Percentiles rank a stretch among this genome's conserved stretches.
phyloP scores from a whole-genome alignment of 352 stramenopile species.

The Pseudoperonospora humuli region DNA sequence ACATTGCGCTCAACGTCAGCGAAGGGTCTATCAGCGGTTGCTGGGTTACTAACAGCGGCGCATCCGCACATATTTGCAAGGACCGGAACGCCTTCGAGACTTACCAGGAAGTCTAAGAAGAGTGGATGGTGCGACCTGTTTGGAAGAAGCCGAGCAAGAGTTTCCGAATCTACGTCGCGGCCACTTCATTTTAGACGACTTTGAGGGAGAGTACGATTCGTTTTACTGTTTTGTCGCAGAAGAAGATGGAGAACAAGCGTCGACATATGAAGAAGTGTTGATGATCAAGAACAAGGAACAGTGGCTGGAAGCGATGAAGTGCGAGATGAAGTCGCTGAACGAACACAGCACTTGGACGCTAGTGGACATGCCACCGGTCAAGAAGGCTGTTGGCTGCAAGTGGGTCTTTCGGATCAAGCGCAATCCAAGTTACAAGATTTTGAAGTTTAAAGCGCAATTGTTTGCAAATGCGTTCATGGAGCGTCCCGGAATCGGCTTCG shows the following conservation, averaged over 20 bases:
- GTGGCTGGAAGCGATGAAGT: not conserved
- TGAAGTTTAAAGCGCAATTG: not conserved
- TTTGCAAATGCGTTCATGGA: not conserved
- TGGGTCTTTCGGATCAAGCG: not conserved
- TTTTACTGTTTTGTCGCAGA: not conserved
- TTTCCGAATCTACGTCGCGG: not conserved
- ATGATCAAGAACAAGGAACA: not conserved
- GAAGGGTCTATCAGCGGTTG: not conserved
- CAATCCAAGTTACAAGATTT: not conserved
- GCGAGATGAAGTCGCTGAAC: not conserved
- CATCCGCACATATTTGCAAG: not conserved
- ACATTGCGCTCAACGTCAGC: not conserved
- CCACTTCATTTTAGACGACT: not conserved
- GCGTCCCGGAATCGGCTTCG: not conserved
- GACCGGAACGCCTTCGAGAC: not conserved
- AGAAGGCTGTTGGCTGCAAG: not conserved
- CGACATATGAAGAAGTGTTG: not conserved
- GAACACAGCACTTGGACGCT: not conserved
- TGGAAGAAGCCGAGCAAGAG: not conserved
- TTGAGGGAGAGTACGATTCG: not conserved
- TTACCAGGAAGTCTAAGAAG: not conserved
- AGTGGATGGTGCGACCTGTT: too few species aligned
- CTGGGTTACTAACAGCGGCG: not conserved
- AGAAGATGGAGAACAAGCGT: not conserved
- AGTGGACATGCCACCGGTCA: not conserved